Evolutionary conservation across 208 protist genomes (phyloP).

Genomic region (Leishmania turanica): DNA sequence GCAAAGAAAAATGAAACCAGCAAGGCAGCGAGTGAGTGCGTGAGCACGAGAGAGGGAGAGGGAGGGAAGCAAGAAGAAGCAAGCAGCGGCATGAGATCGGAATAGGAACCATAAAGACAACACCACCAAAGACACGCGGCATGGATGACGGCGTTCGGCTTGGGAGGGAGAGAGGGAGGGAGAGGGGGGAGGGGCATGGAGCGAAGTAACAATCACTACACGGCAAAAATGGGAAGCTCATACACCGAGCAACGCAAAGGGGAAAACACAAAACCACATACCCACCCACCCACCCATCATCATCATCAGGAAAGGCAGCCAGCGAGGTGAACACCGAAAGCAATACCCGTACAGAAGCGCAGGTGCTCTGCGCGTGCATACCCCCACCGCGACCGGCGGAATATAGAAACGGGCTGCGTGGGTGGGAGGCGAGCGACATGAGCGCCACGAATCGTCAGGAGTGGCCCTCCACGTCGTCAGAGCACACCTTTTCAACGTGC

Average conservation of each 20-base stretch:
- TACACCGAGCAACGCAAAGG: neutral
- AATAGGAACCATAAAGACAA: neutral
- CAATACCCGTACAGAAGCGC: no score
- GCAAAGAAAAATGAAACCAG: neutral
- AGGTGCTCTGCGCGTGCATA: no score
- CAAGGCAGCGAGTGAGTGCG: neutral
- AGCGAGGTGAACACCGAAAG: neutral
- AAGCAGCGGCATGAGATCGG: neutral
- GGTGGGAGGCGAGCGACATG: neutral
- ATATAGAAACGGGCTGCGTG: neutral
- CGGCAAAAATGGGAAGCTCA: neutral
- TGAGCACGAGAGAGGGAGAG: neutral
- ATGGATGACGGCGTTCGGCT: neutral
- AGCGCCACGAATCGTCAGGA: no score
- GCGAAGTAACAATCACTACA: neutral
- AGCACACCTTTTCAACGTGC: no score
- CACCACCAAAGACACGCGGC: neutral
- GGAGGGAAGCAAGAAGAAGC: neutral
- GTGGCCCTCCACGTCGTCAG: no score
- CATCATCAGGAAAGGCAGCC: neutral
- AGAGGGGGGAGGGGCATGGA: neutral
- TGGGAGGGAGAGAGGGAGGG: neutral
- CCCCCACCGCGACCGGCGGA: no score
- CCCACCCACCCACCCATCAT: no score
- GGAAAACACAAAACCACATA: neutral